Conservation (phyloP, 352 stramenopile genomes). For the Pilasporangium apinafurcum region DNA sequence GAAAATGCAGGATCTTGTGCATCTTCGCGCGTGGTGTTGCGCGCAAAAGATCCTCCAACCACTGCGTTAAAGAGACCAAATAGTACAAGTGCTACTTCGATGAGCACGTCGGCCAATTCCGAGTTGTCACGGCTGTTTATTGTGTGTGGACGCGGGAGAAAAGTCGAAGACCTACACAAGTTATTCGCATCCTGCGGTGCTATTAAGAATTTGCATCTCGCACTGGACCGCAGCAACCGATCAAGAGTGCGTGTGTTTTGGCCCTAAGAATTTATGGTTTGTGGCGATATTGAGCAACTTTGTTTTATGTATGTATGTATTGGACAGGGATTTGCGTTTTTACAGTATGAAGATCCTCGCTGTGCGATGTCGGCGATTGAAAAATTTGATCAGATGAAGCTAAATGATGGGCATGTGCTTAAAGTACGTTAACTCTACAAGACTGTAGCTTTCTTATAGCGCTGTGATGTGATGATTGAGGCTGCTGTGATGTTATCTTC, state of each 20-base stretch:
- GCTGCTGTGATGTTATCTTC: neutral
- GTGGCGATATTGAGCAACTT: no score
- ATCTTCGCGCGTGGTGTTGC: no score
- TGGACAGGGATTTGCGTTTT: constrained; percentile 66
- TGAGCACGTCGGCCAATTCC: no score
- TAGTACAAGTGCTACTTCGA: no score
- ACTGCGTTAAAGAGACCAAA: no score
- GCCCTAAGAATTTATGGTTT: no score
- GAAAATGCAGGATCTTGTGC: no score
- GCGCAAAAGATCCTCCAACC: no score
- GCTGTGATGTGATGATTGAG: neutral
- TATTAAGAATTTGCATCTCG: constrained; percentile 64
- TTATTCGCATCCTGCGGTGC: constrained; percentile 53
- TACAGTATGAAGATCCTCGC: constrained; percentile 56
- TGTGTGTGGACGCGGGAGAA: constrained; percentile 60
- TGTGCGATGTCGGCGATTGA: constrained; percentile 47
- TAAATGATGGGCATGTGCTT: constrained; percentile 66
- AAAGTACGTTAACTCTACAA: constrained; percentile 37
- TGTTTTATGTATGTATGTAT: neutral
- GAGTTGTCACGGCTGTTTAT: constrained; percentile 68
- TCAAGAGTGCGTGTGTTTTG: constrained; percentile 36
- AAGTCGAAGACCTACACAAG: constrained; percentile 49
- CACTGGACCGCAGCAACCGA: constrained; percentile 71
- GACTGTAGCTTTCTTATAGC: neutral
- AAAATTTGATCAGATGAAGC: constrained; percentile 50